These are phyloP conservation scores for Monosporascus sp. DNA, from an alignment of 2,329 filamentous ascomycete species.

Conservation along the genomic window DNA sequence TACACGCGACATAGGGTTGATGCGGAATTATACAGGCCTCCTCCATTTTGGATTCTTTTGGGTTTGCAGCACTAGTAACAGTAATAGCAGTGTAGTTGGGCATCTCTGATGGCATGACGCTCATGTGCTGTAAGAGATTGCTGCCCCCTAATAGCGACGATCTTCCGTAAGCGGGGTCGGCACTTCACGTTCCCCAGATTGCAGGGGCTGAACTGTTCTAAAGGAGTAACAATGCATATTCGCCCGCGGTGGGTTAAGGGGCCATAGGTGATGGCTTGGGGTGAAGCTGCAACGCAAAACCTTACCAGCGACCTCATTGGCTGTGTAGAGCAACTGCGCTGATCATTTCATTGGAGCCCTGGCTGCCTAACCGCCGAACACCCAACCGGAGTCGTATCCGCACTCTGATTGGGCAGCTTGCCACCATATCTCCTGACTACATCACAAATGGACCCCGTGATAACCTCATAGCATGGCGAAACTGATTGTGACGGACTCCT, in stretches of 20 bases:
- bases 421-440: not conserved
- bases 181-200: not conserved
- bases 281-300: not conserved
- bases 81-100: too few species aligned
- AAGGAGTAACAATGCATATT: not conserved
- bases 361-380: not conserved
- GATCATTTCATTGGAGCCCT: not conserved
- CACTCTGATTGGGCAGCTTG: not conserved
- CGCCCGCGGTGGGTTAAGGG: not conserved
- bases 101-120: too few species aligned
- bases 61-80: too few species aligned
- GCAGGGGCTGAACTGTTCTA: not conserved
- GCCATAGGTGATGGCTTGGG: not conserved
- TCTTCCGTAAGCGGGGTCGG: not conserved
- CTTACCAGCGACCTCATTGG: not conserved
- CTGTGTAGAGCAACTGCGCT: not conserved
- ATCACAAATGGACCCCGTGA: not conserved
- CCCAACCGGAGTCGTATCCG: not conserved
- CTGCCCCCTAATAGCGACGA: not conserved
- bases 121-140: too few species aligned
- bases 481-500: not conserved
- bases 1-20: too few species aligned
- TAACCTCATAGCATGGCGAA: not conserved
- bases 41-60: too few species aligned
- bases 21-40: too few species aligned